Evolutionary conservation across 1,284 basidiomycete genomes (phyloP).

Genomic region (Cerrena zonata): DNA sequence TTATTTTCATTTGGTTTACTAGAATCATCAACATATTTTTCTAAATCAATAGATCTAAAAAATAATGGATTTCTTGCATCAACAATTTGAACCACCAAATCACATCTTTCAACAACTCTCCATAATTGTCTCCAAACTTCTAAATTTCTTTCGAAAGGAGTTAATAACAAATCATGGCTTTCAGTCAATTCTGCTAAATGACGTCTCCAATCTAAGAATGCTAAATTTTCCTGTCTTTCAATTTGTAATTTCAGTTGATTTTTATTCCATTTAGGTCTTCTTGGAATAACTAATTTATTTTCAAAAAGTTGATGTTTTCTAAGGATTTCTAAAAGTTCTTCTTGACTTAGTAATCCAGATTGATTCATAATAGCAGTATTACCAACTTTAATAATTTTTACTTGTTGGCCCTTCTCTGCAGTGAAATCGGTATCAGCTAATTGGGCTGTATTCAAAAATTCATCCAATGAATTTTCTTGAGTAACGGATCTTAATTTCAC

Average conservation of each 20-base stretch:
- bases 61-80: conserved; percentile 88
- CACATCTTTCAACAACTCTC: conserved; percentile 90
- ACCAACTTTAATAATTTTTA: conserved; percentile 85
- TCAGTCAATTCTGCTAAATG: conserved; percentile 83
- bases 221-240: conserved; percentile 81
- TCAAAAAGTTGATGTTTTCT: conserved; percentile 72
- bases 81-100: conserved; percentile 91
- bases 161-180: conserved; percentile 74
- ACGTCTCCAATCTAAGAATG: conserved; percentile 87
- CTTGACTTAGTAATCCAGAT: conserved; percentile 83
- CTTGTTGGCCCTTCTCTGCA: conserved; percentile 88
- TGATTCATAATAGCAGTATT: conserved; percentile 54
- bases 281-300: conserved; percentile 72
- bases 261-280: conserved; percentile 82
- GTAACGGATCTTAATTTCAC: conserved; percentile 90
- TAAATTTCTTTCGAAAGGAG: conserved; percentile 92
- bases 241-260: conserved; percentile 70
- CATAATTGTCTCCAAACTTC: conserved; percentile 96
- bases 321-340: conserved; percentile 76
- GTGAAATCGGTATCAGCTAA: conserved; percentile 94
- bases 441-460: conserved; percentile 92
- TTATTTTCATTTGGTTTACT: conserved; percentile 73
- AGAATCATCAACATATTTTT: conserved; percentile 77
- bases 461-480: conserved; percentile 92
- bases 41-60: conserved; percentile 90